Evolutionary conservation across 2,329 filamentous ascomycete genomes (phyloP).

Genomic region (Aspergillus sp.): DNA sequence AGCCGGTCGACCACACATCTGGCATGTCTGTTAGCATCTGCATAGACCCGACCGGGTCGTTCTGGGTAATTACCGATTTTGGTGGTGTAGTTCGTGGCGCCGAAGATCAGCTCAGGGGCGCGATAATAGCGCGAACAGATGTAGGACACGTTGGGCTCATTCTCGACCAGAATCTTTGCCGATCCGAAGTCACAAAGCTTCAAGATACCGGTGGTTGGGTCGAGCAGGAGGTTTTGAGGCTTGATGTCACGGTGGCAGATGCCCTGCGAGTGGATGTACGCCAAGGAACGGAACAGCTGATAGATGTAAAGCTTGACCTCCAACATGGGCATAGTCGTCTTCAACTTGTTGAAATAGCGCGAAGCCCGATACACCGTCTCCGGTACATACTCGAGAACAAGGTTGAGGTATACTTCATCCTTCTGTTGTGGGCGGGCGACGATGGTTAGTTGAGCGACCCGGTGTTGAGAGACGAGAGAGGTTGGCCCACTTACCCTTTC

Average conservation of each 20-base stretch:
- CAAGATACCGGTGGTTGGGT: slow-evolving; percentile 84
- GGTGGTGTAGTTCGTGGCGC: slow-evolving; percentile 98
- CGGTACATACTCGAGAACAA: slow-evolving; percentile 96
- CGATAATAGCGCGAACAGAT: slow-evolving; percentile 99
- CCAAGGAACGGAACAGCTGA: slow-evolving; percentile 95
- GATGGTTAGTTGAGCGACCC: slow-evolving; percentile 8
- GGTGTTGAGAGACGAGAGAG: neutral
- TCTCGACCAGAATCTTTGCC: slow-evolving; percentile 96
- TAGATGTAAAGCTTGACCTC: slow-evolving; percentile 99
- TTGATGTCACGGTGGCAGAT: slow-evolving; percentile 99
- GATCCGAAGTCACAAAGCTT: slow-evolving; percentile 99
- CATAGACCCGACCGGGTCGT: neutral
- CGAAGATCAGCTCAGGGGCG: slow-evolving; percentile 96
- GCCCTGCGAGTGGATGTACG: slow-evolving; percentile 98
- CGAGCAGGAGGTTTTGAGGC: slow-evolving; percentile 92
- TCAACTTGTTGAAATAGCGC: slow-evolving; percentile 99
- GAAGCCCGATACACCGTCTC: slow-evolving; percentile 98
- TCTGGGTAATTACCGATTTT: slow-evolving; percentile 79
- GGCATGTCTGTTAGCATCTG: slow-evolving; percentile 9
- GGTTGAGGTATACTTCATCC: slow-evolving; percentile 97
- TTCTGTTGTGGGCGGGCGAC: slow-evolving; percentile 55
- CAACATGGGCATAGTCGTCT: slow-evolving; percentile 97
- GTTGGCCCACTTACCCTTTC: slow-evolving; percentile 69
- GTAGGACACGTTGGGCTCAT: slow-evolving; percentile 98
- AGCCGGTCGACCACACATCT: slow-evolving; percentile 99